Percentiles rank a stretch among this genome's conserved stretches.
These are phyloP conservation scores for Fusarium abutilonis DNA, from an alignment of 2,329 filamentous ascomycete species.

Conservation along the genomic window DNA sequence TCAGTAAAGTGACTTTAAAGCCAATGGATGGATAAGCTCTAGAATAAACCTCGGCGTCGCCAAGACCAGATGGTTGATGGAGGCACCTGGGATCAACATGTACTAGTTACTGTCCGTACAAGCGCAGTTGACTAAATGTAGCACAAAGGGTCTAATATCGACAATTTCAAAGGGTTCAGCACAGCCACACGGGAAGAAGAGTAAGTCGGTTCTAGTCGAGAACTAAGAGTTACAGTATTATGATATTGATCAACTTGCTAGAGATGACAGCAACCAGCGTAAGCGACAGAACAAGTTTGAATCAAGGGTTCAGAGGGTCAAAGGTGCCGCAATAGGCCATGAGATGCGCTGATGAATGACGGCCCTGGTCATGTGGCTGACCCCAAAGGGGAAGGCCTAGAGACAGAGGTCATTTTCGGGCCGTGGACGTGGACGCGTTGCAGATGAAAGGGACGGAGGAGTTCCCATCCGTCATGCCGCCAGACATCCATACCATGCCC, in stretches of 20 bases:
- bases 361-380: conserved; percentile 41
- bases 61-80: conserved; percentile 18
- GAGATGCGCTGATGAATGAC: conserved; percentile 31
- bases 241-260: conserved; percentile 10
- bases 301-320: conserved; percentile 1
- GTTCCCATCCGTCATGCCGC: conserved; percentile 37
- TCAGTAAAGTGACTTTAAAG: conserved; percentile 18
- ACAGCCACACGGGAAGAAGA: conserved; percentile 35
- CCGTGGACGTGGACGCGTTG: conserved; percentile 32
- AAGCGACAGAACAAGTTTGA: conserved; percentile 7
- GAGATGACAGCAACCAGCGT: conserved; percentile 10
- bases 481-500: conserved; percentile 24
- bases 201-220: conserved; percentile 20
- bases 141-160: conserved; percentile 12
- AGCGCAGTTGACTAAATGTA: conserved; percentile 8
- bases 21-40: conserved; percentile 16
- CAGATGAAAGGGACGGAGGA: conserved; percentile 38
- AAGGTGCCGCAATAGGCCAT: conserved; percentile 37
- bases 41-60: conserved; percentile 9
- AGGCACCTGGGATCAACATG: conserved; percentile 17
- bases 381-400: conserved; percentile 40
- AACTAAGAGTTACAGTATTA: neutral
- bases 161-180: conserved; percentile 24
- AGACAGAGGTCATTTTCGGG: conserved; percentile 36
- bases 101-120: conserved; percentile 6